A percentile compares a stretch with the other conserved stretches of the same genome.
Conservation (phyloP, 352 stramenopile species). For the Phytopythium ostracodes region DNA sequence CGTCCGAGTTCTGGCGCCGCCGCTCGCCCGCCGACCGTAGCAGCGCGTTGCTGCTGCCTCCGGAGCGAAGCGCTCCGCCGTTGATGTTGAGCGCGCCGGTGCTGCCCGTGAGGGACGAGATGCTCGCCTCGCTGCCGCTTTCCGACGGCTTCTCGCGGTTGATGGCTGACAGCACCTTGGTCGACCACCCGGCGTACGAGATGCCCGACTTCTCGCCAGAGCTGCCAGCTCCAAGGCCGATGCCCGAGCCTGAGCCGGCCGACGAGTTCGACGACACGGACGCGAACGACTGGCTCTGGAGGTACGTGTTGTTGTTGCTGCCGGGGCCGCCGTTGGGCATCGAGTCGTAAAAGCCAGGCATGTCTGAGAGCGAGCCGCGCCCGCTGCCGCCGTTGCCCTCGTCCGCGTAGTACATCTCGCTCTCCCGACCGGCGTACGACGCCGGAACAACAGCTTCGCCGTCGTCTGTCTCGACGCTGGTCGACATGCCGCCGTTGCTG, state of each 20-base stretch:
- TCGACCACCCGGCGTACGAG: constrained; percentile 54
- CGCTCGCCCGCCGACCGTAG: constrained; percentile 15
- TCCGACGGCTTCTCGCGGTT: constrained; percentile 31
- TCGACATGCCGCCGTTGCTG: constrained; percentile 10
- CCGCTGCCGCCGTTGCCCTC: constrained; percentile 8
- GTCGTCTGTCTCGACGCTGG: constrained; percentile 15
- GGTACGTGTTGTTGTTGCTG: constrained; percentile 3
- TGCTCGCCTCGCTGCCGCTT: constrained; percentile 22
- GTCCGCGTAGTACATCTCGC: constrained; percentile 26
- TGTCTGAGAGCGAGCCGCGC: constrained; percentile 29
- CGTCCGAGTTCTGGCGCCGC: constrained; percentile 41
- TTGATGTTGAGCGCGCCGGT: constrained; percentile 18
- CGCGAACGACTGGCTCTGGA: constrained; percentile 35
- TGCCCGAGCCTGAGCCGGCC: constrained; percentile 19
- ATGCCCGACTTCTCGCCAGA: constrained; percentile 33
- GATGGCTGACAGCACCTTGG: constrained; percentile 49
- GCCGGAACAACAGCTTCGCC: constrained; percentile 12
- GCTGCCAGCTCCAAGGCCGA: neutral
- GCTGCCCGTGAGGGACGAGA: constrained; percentile 22
- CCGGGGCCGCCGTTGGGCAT: neutral
- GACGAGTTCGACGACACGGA: constrained; percentile 36
- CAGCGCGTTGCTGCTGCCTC: constrained; percentile 9
- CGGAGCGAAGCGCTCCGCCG: constrained; percentile 6
- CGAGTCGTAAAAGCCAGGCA: constrained; percentile 10
- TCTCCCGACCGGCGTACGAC: constrained; percentile 22